Evolutionary conservation across 305 asterid species (phyloP), one percentile per base, ranked within the genome.

Genomic region (Solanum hybrid): DNA sequence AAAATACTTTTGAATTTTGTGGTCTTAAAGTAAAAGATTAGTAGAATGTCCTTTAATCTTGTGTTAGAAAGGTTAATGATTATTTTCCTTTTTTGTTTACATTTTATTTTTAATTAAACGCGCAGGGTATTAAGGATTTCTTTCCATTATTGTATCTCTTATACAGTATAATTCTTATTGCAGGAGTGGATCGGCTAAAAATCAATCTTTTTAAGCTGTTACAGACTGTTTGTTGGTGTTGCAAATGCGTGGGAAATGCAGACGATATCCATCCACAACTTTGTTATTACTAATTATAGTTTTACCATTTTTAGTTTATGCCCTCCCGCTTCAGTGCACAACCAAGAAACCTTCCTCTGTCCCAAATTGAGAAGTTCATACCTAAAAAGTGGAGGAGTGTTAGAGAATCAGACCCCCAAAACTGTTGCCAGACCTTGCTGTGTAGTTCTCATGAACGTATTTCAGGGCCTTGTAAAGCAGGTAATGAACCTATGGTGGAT

Each of bases 381-480:
- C 96, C 95, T 27, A 38, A 90, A 89, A 89, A 91, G 90, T 95
- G 98, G 97, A 94, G 75, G 78, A 77, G 85, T n/a, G 91, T 72
- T 79, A 80, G 77, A 88, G 76, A 85, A 88, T 91, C 88, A 89
- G 91, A 92, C 81, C 79, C 42, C 90, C 87, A 7, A n/a, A 88
- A 86, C 79, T 89, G 84, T 85, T 56, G 82, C 89, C 88, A 90
- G 38, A 36, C 78, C 17, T 79, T 80, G 17, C 42, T 84, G 26
- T 46, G 35, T 90, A 69, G 86, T 35, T 64, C 89, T 66, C 69
- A 31, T 89, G 89, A 89, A 91, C 51, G 31, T 79, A 60, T 90
- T 38, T n/a, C 78, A 77, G 89, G 91, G 86, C 37, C 90, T 78
- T 42, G 81, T 35, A 87, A 82, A 69, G 79, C 88, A 86, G 37